phyloP scores from a whole-genome alignment of 2,329 filamentous ascomycete species.

The Colletotrichum caudatum region DNA sequence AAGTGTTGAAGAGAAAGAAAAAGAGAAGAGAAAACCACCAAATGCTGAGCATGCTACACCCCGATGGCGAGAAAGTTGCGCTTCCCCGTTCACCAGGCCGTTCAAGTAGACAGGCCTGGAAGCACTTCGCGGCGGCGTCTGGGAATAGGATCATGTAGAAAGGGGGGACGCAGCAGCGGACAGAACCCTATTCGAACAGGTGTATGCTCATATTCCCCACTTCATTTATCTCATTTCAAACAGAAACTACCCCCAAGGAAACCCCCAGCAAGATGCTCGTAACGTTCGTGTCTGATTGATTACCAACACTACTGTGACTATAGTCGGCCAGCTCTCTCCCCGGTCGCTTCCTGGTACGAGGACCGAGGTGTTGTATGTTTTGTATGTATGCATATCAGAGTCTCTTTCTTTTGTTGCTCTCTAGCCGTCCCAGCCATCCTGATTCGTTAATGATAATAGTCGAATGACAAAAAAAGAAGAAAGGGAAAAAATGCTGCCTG shows the following conservation, averaged over 20 bases:
- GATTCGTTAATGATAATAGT: constrained; percentile 15
- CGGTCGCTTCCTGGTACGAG: background rate
- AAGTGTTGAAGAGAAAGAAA: background rate
- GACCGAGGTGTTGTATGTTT: background rate
- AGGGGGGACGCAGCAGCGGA: background rate
- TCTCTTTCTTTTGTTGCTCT: constrained; percentile 3
- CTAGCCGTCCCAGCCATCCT: constrained; percentile 2
- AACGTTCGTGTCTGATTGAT: background rate
- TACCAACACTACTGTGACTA: background rate
- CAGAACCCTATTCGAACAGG: background rate
- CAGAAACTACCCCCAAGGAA: background rate
- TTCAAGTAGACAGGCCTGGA: background rate
- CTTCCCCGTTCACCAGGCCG: background rate
- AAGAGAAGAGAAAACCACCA: background rate
- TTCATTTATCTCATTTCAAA: background rate
- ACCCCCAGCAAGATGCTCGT: background rate
- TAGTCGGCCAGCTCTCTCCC: background rate
- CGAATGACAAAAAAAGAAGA: background rate
- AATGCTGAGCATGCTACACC: background rate
- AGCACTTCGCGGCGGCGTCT: background rate
- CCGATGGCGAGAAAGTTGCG: background rate
- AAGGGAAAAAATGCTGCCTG: background rate
- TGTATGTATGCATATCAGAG: constrained; percentile 2
- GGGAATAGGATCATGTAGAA: background rate
- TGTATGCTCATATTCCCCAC: background rate